Evolutionary conservation across 108 stramenopile species (phyloP).

Genomic region (Bacterosira constricta): DNA sequence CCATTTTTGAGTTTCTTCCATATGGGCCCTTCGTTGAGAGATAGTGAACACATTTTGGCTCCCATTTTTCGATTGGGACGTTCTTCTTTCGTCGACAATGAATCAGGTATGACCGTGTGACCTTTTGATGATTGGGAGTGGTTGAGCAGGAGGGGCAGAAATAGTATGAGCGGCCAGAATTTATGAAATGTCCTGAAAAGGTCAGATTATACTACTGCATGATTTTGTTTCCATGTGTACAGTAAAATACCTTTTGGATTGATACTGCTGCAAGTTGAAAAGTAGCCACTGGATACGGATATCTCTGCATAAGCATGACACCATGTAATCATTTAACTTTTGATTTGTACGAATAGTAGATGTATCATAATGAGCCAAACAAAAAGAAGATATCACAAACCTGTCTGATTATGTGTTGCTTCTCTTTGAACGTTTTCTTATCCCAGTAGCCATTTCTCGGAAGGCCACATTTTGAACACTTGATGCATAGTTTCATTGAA

Average conservation of each 20-base stretch:
- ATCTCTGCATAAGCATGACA: not conserved
- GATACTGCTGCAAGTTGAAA: slow-evolving; percentile 11
- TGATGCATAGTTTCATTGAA: slow-evolving; percentile 6
- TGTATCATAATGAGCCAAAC: not conserved
- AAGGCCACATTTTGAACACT: slow-evolving; percentile 19
- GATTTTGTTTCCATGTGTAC: too few species aligned
- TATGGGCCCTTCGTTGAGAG: slow-evolving; percentile 26
- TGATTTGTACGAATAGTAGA: not conserved
- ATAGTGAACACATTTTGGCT: slow-evolving; percentile 26
- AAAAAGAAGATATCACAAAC: not conserved
- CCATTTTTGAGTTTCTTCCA: slow-evolving; percentile 3
- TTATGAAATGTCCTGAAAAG: too few species aligned
- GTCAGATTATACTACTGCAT: too few species aligned
- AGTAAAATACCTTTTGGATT: too few species aligned
- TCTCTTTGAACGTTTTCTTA: slow-evolving; percentile 5
- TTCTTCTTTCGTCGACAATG: slow-evolving; percentile 1
- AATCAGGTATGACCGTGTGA: slow-evolving; percentile 9
- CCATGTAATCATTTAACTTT: not conserved
- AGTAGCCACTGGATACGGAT: slow-evolving; percentile 7
- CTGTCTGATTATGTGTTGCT: not conserved
- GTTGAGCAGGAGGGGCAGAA: too few species aligned
- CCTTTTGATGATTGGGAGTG: too few species aligned
- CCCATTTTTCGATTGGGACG: slow-evolving; percentile 8
- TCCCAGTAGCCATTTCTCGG: slow-evolving; percentile 30
- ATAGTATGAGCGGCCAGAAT: too few species aligned